phyloP scores from a whole-genome alignment of 257 asterid species.

The Mitragyna speciosa region DNA sequence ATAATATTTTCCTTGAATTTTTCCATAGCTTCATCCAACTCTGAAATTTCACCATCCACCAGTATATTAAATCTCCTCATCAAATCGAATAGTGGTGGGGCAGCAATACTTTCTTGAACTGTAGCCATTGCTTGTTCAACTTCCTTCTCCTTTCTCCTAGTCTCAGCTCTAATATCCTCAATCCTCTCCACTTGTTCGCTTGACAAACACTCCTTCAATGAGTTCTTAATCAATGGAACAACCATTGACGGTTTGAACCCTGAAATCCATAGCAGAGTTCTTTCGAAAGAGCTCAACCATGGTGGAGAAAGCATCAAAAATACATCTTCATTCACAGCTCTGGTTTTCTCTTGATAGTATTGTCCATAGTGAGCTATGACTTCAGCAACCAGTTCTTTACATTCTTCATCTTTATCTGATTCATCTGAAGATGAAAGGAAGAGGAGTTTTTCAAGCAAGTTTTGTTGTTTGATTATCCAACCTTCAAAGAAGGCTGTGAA shows the following conservation, averaged over 20 bases:
- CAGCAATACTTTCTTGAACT: constrained; percentile 31
- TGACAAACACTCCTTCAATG: background rate
- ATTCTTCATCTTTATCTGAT: background rate
- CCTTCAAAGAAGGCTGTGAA: constrained; percentile 22
- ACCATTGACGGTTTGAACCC: constrained; percentile 34
- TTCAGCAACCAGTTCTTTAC: constrained; percentile 8
- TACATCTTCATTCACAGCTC: constrained; percentile 16
- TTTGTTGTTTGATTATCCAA: constrained; percentile 23
- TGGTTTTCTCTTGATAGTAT: constrained; percentile 13
- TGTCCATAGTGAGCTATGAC: constrained; percentile 27
- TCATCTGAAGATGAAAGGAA: background rate
- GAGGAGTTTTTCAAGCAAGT: constrained; percentile 5
- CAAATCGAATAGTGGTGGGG: constrained; percentile 4
- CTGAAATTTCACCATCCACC: constrained; percentile 8
- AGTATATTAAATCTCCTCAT: constrained; percentile 2
- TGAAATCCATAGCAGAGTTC: constrained; percentile 21
- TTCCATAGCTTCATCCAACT: constrained; percentile 10
- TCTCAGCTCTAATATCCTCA: constrained; percentile 8
- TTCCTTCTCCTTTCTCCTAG: constrained; percentile 16
- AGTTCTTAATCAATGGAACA: constrained; percentile 10
- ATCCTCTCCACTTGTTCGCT: constrained; percentile 5
- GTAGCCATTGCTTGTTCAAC: constrained; percentile 26
- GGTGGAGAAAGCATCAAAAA: constrained; percentile 27
- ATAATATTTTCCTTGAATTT: constrained; percentile 15
- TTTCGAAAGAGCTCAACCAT: constrained; percentile 32